Evolutionary conservation across 768 basidiomycete species (phyloP).

Genomic region (Phlebiopsis flavidoalba): DNA sequence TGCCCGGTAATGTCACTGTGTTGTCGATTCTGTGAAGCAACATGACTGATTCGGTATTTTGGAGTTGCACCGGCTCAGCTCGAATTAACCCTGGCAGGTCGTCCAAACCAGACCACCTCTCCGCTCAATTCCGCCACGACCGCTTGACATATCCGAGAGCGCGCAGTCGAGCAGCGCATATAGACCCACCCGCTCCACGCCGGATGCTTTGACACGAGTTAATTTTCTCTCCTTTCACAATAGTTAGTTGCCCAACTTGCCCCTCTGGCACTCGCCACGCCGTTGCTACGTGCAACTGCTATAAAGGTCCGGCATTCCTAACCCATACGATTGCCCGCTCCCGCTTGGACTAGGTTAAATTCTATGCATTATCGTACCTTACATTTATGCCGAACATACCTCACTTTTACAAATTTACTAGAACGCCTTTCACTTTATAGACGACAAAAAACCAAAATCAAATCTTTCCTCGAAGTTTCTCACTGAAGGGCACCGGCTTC

Average conservation of each 20-base stretch:
- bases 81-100: conserved; percentile 16
- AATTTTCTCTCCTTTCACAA: conserved; percentile 17
- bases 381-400: too few species aligned
- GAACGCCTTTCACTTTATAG: conserved; percentile 13
- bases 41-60: conserved; percentile 12
- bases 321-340: too few species aligned
- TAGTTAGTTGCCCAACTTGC: too few species aligned
- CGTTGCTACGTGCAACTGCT: too few species aligned
- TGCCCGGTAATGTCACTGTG: background rate
- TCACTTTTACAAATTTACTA: background rate
- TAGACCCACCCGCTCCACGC: too few species aligned
- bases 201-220: too few species aligned
- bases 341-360: too few species aligned
- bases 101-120: conserved; percentile 14
- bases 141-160: conserved; percentile 13
- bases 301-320: too few species aligned
- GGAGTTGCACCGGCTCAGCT: conserved; percentile 22
- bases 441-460: conserved; percentile 16
- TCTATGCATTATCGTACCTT: too few species aligned
- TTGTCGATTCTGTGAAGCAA: too few species aligned
- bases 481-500: conserved; percentile 19
- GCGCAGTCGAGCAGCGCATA: too few species aligned
- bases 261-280: too few species aligned
- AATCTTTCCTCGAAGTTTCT: conserved; percentile 23
- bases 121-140: conserved; percentile 11